Conservation (phyloP, 129 eudicot species). For the Erigeron canadensis region DNA sequence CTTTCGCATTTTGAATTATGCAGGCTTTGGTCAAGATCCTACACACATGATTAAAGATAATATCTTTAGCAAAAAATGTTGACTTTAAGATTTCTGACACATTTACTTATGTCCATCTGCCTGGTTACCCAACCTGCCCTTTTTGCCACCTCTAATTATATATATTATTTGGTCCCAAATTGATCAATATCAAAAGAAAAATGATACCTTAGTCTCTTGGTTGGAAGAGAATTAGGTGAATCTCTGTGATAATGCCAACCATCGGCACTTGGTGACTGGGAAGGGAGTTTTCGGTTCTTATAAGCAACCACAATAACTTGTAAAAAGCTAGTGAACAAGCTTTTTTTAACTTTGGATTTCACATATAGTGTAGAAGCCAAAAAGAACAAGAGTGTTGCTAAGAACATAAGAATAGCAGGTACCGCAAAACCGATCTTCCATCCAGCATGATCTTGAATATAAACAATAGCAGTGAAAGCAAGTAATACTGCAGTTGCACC, state of each 20-base stretch:
- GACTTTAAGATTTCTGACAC: not conserved
- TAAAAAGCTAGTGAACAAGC: constrained; percentile 39
- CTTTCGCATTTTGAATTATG: constrained; percentile 44
- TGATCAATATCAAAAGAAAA: not conserved
- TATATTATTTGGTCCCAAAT: not conserved
- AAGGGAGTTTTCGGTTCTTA: constrained; percentile 39
- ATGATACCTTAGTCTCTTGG: constrained; percentile 35
- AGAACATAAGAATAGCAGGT: constrained; percentile 70
- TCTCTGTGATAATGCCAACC: constrained; percentile 34
- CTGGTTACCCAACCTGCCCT: not conserved
- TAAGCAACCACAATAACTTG: constrained; percentile 44
- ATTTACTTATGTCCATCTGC: not conserved
- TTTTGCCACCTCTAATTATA: not conserved
- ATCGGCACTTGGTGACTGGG: constrained; percentile 31
- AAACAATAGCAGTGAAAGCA: constrained; percentile 73
- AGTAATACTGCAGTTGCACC: constrained; percentile 53
- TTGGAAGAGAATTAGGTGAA: constrained; percentile 24
- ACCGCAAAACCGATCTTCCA: constrained; percentile 83
- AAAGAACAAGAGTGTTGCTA: constrained; percentile 59
- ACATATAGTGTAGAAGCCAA: constrained; percentile 65
- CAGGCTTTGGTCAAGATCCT: constrained; percentile 66
- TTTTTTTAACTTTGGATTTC: constrained; percentile 47
- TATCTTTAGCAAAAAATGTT: not conserved
- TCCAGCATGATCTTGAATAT: constrained; percentile 80
- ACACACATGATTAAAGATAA: constrained; percentile 6